Evolutionary conservation across 2,329 filamentous ascomycete genomes (phyloP), one percentile per base, ranked within the genome.

Genomic region (Pseudogymnoascus sp.): DNA sequence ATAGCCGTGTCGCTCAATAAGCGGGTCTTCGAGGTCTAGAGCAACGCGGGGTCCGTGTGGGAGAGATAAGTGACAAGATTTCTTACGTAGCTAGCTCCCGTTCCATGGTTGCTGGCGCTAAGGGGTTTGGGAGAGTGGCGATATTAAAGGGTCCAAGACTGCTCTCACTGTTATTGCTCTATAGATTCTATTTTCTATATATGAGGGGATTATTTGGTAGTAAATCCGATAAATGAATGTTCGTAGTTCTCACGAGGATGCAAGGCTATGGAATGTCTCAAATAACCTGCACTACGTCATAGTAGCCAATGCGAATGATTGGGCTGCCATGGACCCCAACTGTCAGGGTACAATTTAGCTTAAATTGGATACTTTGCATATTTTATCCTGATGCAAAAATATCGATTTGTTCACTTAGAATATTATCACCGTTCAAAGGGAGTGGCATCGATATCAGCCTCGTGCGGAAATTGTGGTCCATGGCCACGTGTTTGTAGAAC

Each of bases 31-130:
- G 9, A 55, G 11, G 49, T 55, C 49, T 55, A 55, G 49, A 55
- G 25, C 49, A 55, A 33, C 1, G 49, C 49, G 28, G 49, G 49
- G 49, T 55, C 49, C 28, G 14, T 55, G 49, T 33, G 9, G 28
- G 49, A 55, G 49, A 55, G 49, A 55, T 55, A 55, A 55, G 49
- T 55, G 49, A 55, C 49, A 55, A 14, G 49, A 55, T 55, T 55
- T 55, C 49, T 55, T 55, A 55, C 49, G 49, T 55, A 55, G 49
- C 49, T 55, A 55, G 49, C 28, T 55, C 49, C 49, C 49, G 49
- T 18, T 9, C 25, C 49, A 7, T 55, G 28, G 9, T 18, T 33
- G 35, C 49, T 55, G 49, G 49, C 49, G 49, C 49, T 55, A 55
- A 18, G n/a, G 11, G n/a, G n/a, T 33, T 55, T 18, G 9, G 45